A percentile compares a stretch with the other conserved stretches of the same genome.
Evolutionary conservation across 2,329 filamentous ascomycete species (phyloP).

Genomic region (Venturia carpophila): DNA sequence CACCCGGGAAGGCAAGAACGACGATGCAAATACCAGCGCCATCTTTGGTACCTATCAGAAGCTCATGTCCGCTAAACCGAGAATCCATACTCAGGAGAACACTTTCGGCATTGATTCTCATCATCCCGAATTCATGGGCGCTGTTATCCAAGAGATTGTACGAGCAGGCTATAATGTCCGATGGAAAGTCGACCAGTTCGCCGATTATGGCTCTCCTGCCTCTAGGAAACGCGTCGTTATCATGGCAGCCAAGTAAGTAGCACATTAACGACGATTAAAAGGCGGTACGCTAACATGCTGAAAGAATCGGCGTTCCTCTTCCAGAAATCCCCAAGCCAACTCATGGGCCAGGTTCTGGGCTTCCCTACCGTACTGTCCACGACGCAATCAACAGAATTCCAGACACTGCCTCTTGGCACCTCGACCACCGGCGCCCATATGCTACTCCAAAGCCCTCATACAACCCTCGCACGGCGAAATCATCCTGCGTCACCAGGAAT

Average conservation of each 20-base stretch:
- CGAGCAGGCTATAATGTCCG: constrained; percentile 8
- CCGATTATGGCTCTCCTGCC: neutral
- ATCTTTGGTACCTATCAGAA: neutral
- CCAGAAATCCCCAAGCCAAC: constrained; percentile 12
- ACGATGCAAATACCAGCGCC: neutral
- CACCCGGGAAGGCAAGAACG: neutral
- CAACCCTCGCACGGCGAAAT: neutral
- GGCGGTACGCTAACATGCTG: no score
- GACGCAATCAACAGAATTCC: constrained; percentile 8
- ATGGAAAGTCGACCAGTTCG: constrained; percentile 15
- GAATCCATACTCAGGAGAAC: constrained; percentile 13
- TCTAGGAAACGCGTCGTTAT: constrained; percentile 7
- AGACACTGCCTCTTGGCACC: neutral
- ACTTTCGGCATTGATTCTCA: constrained; percentile 9
- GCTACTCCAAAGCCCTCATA: neutral
- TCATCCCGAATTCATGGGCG: neutral
- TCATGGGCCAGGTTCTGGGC: constrained; percentile 13
- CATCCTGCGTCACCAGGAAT: neutral
- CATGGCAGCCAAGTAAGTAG: constrained; percentile 13
- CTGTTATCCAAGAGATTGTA: neutral
- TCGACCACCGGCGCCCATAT: neutral
- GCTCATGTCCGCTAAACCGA: neutral
- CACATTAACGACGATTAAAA: no score
- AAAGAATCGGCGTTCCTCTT: constrained; percentile 2
- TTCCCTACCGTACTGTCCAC: neutral